Conservation (phyloP, 2,329 filamentous ascomycete species). For the Colletotrichum lupini region DNA sequence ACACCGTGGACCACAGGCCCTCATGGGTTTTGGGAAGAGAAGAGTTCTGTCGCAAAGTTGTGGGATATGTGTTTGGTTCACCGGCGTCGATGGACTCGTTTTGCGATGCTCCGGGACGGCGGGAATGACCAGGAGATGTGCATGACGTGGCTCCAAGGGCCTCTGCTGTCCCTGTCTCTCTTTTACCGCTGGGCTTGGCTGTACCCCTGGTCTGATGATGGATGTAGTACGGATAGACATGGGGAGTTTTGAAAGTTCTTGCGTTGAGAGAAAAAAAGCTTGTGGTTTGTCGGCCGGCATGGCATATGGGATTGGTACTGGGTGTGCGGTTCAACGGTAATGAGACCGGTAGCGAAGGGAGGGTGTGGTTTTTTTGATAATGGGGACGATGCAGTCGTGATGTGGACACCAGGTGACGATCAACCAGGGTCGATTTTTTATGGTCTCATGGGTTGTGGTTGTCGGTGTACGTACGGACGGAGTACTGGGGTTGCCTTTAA, state of each 20-base stretch:
- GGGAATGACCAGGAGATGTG: neutral
- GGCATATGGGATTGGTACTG: neutral
- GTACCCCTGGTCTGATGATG: neutral
- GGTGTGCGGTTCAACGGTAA: neutral
- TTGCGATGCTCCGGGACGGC: neutral
- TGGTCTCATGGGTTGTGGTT: slow-evolving; percentile 5
- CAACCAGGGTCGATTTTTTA: neutral
- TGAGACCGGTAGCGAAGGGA: neutral
- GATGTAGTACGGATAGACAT: neutral
- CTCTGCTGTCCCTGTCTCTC: neutral
- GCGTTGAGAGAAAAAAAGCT: neutral
- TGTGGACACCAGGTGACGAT: slow-evolving; percentile 5
- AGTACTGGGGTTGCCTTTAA: slow-evolving; percentile 1
- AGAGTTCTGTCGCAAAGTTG: neutral
- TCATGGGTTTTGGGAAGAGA: neutral
- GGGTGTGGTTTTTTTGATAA: neutral
- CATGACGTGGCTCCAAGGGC: slow-evolving; percentile 10
- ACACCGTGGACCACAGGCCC: neutral
- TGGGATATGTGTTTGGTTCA: neutral
- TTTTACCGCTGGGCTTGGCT: slow-evolving; percentile 1
- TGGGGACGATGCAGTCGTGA: neutral
- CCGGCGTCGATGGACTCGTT: neutral
- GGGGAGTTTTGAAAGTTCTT: neutral
- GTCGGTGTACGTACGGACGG: neutral
- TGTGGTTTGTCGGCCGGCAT: neutral